Conservation (phyloP, 306 rosid species). For the Ceratonia siliqua region DNA sequence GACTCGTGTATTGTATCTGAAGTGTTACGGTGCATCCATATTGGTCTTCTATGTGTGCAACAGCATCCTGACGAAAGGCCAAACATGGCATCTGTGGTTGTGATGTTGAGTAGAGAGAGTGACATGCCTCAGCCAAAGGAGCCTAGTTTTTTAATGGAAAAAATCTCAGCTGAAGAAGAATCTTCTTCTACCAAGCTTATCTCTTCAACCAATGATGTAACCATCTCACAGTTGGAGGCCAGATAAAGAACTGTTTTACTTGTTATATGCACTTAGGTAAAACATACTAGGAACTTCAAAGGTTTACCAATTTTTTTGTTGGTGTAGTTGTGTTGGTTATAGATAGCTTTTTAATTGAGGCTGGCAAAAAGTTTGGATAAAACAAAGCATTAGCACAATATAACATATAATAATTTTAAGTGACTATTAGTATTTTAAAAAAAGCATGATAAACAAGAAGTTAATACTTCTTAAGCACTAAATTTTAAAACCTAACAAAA, state of each 20-base stretch:
- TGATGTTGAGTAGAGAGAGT: slow-evolving; percentile 22
- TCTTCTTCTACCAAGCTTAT: not conserved
- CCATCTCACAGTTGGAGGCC: not conserved
- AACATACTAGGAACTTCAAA: not conserved
- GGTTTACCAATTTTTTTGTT: too few species aligned
- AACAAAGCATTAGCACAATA: too few species aligned
- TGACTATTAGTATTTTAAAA: too few species aligned
- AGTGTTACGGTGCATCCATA: slow-evolving; percentile 22
- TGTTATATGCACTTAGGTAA: not conserved
- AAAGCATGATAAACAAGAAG: too few species aligned
- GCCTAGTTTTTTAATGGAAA: not conserved
- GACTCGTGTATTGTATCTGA: not conserved
- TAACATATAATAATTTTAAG: too few species aligned
- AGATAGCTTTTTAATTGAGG: too few species aligned
- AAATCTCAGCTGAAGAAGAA: not conserved
- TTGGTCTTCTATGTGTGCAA: slow-evolving; percentile 27
- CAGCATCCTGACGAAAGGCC: slow-evolving; percentile 28
- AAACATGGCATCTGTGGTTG: slow-evolving; percentile 28
- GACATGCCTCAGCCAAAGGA: not conserved
- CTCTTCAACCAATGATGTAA: not conserved
- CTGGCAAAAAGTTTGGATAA: too few species aligned
- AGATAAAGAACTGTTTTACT: not conserved
- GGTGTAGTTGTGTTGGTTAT: too few species aligned
- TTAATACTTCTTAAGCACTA: too few species aligned
- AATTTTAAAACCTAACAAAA: too few species aligned